phyloP scores from a whole-genome alignment of 1,284 basidiomycete genomes.

The Irpex sp. region DNA sequence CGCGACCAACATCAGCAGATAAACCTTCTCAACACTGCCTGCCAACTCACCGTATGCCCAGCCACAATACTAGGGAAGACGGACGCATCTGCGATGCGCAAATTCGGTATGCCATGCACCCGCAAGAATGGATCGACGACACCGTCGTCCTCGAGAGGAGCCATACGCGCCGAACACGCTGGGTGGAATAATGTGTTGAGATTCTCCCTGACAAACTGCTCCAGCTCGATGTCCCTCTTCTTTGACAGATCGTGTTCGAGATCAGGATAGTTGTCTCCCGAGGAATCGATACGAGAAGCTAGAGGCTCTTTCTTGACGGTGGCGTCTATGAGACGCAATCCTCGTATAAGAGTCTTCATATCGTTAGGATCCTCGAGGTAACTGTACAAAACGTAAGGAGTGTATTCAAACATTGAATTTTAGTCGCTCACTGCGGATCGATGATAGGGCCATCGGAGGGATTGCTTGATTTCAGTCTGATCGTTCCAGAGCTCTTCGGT shows the following conservation, averaged over 20 bases:
- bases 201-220: slow-evolving; percentile 37
- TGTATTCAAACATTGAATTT: background rate
- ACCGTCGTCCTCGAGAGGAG: slow-evolving; percentile 38
- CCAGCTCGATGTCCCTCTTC: slow-evolving; percentile 28
- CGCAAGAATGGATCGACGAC: slow-evolving; percentile 36
- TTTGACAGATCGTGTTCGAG: slow-evolving; percentile 27
- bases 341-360: slow-evolving; percentile 50
- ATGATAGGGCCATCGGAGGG: slow-evolving; percentile 41
- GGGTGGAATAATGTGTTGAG: slow-evolving; percentile 61
- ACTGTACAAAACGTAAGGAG: slow-evolving; percentile 28
- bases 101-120: slow-evolving; percentile 35
- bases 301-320: slow-evolving; percentile 51
- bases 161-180: slow-evolving; percentile 58
- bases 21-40: background rate
- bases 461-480: slow-evolving; percentile 36
- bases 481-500: slow-evolving; percentile 39
- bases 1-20: background rate
- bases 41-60: slow-evolving; percentile 54
- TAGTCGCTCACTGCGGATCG: slow-evolving; percentile 38
- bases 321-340: slow-evolving; percentile 44
- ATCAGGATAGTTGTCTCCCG: slow-evolving; percentile 18
- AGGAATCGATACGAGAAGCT: slow-evolving; percentile 40
- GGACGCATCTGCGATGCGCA: slow-evolving; percentile 60
- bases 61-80: slow-evolving; percentile 55
- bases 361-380: slow-evolving; percentile 55